phyloP scores from a whole-genome alignment of 768 basidiomycete species.

The Rhodotorula kratochvilovae region DNA sequence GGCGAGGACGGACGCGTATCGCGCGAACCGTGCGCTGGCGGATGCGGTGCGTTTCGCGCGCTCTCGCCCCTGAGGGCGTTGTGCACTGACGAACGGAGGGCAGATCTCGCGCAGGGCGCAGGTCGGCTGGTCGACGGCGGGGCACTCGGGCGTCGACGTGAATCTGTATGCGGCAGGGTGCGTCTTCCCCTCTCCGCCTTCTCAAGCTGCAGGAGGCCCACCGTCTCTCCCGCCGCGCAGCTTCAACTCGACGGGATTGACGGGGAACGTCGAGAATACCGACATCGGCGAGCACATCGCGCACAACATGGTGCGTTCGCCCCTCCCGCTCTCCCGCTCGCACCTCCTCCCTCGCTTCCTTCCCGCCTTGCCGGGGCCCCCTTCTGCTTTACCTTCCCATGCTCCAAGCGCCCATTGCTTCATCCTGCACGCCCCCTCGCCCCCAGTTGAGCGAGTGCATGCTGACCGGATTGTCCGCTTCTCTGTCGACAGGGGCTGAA shows the following conservation, averaged over 20 bases:
- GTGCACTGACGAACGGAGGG: no score
- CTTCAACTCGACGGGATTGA: constrained; percentile 26
- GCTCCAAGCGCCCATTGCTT: no score
- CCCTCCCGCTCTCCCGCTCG: no score
- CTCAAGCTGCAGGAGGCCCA: constrained; percentile 1
- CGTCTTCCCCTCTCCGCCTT: not conserved
- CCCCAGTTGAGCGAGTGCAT: no score
- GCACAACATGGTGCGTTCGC: constrained; percentile 25
- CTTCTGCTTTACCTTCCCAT: no score
- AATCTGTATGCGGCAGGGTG: constrained; percentile 40
- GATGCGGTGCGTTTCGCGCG: constrained; percentile 19
- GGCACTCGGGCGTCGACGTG: constrained; percentile 43
- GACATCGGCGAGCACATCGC: constrained; percentile 42
- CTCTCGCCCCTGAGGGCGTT: no score
- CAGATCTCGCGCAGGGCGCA: constrained; percentile 42
- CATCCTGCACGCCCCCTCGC: no score
- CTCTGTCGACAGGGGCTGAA: not conserved
- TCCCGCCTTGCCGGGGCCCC: no score
- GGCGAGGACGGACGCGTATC: constrained; percentile 12
- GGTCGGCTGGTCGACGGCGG: constrained; percentile 43
- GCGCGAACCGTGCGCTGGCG: constrained; percentile 33
- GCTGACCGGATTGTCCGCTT: not conserved
- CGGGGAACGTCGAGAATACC: constrained; percentile 42
- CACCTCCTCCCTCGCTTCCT: not conserved
- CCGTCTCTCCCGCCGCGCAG: constrained; percentile 21